phyloP scores from a whole-genome alignment of 2,329 filamentous ascomycete species.

The Cordyceps pruinosa region DNA sequence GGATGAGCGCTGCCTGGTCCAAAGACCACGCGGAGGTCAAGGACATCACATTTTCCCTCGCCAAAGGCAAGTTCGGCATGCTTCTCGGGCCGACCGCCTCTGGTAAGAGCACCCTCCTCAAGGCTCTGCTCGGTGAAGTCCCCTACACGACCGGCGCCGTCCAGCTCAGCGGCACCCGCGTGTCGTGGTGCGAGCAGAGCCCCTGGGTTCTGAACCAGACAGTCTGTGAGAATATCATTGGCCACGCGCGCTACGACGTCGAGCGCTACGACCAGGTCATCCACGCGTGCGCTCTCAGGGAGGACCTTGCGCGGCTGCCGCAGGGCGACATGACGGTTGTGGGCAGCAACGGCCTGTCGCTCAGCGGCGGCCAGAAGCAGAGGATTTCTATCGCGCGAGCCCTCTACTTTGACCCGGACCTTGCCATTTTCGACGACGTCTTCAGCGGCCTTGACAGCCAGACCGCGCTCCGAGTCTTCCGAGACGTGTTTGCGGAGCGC shows the following conservation, averaged over 20 bases:
- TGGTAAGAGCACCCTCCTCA: slow-evolving; percentile 20
- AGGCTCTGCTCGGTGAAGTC: slow-evolving; percentile 30
- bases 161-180: slow-evolving; percentile 5
- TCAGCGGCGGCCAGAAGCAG: slow-evolving; percentile 28
- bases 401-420: not conserved
- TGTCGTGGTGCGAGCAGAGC: slow-evolving; percentile 28
- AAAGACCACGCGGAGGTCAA: slow-evolving; percentile 22
- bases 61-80: slow-evolving; percentile 28
- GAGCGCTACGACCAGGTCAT: slow-evolving; percentile 20
- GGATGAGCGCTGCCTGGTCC: slow-evolving; percentile 30
- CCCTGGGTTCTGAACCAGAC: slow-evolving; percentile 30
- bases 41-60: slow-evolving; percentile 28
- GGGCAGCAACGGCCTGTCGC: slow-evolving; percentile 25
- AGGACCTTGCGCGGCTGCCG: slow-evolving; percentile 20
- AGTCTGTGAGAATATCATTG: slow-evolving; percentile 30
- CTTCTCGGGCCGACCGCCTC: slow-evolving; percentile 37
- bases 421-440: slow-evolving; percentile 6
- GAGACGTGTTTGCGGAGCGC: slow-evolving; percentile 20
- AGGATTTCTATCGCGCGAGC: slow-evolving; percentile 14
- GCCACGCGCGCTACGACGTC: slow-evolving; percentile 21
- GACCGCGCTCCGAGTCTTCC: slow-evolving; percentile 27
- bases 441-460: slow-evolving; percentile 24
- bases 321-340: slow-evolving; percentile 24
- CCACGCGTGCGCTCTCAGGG: slow-evolving; percentile 20
- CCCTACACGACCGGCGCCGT: slow-evolving; percentile 18